Base-by-base conservation (phyloP, 2,329 filamentous ascomycete genomes). In the Scytalidium lignicola region DNA sequence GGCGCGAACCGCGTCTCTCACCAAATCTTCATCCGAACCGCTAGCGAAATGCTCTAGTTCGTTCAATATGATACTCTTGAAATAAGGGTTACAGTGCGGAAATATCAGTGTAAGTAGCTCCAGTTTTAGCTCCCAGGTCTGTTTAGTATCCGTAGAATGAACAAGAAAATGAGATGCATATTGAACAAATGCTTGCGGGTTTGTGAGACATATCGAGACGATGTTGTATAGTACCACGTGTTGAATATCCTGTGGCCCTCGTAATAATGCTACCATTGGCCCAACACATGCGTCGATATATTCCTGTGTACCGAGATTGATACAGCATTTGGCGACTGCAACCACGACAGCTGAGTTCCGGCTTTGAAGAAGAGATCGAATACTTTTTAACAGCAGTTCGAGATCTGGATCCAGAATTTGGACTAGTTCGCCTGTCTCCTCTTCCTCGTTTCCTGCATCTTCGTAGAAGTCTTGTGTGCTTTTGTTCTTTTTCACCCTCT, bases 41-140 rank as follows among this genome's bases (percentile, higher is more conserved):
- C 85, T 82, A 0, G 88, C 90, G 67, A 97, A 97, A 69, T 97
- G 92, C 62, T 96, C 91, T 5, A 99, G 77, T 65, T 99, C 93
- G 56, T 88, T 91, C 45, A 99, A 76, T 42, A 97, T 89, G 6
- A 99, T 76, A 49, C 87, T 88, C 67, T 96, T 95, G 51, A 87
- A 74, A 51, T 89, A 84, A 9, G 80, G 66, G 5, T 85, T 83
- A 55, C 85, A 85, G 62, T 95, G 80, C 0, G 92, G 90, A 60
- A 97, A 99, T 57, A 97, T 84, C 52, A 99, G 76, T 0, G 93
- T 92, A 48, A 97, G 74, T 3, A 96, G 73, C 66, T 99, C 95
- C 21, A 99, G 76, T 68, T 99, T 99, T 37, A 97, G 76, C 53
- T 86, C 85, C 88, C 90, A 96, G 18, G 96, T 86, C 18, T 88